phyloP scores from a whole-genome alignment of 805 yeast species.

The Maudiozyma pseudohumilis region DNA sequence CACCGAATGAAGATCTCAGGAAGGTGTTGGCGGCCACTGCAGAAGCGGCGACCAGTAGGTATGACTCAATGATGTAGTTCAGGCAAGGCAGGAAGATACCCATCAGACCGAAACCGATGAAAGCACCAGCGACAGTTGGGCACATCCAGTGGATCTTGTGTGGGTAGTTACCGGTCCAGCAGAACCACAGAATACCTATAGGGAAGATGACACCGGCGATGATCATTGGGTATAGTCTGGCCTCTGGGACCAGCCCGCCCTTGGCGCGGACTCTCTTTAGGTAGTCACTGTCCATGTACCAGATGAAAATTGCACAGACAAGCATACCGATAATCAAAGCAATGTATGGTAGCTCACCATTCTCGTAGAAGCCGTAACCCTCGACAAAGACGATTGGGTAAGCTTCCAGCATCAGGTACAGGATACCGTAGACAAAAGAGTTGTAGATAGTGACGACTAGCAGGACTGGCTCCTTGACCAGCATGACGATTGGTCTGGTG shows the following conservation, averaged over 20 bases:
- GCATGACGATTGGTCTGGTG: constrained; percentile 59
- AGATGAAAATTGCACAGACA: constrained; percentile 46
- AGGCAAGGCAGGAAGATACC: constrained; percentile 59
- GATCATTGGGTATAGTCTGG: constrained; percentile 67
- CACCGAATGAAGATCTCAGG: constrained; percentile 58
- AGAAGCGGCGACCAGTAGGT: constrained; percentile 64
- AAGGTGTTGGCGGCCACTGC: constrained; percentile 69
- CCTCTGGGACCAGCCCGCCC: constrained; percentile 63
- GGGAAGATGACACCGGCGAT: constrained; percentile 63
- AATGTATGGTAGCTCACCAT: constrained; percentile 66
- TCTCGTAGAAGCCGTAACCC: constrained; percentile 46
- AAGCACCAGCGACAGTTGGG: constrained; percentile 55
- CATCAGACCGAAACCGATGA: constrained; percentile 60
- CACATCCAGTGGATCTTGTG: constrained; percentile 68
- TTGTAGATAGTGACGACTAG: constrained; percentile 60
- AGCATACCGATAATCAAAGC: constrained; percentile 63
- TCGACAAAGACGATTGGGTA: constrained; percentile 58
- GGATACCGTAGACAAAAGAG: constrained; percentile 72
- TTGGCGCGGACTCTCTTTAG: constrained; percentile 37
- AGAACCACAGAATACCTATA: constrained; percentile 72
- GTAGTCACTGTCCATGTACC: constrained; percentile 44
- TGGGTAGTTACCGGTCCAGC: constrained; percentile 79
- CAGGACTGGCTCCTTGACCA: constrained; percentile 61
- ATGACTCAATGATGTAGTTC: constrained; percentile 65
- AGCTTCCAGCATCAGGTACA: constrained; percentile 65